These are phyloP conservation scores for Sherardia arvensis DNA, from an alignment of 257 asterid genomes.

Conservation along the genomic window DNA sequence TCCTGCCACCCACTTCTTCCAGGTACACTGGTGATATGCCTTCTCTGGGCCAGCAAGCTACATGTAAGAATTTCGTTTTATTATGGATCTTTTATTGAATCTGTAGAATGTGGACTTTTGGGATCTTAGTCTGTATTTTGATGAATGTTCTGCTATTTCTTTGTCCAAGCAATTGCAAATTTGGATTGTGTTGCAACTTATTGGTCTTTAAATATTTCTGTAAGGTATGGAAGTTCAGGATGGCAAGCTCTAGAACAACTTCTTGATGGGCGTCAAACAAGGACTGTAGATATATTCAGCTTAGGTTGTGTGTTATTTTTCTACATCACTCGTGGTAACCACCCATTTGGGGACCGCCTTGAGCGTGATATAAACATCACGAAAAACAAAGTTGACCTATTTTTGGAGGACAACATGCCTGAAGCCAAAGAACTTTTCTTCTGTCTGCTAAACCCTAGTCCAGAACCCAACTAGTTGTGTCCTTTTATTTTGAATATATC, in stretches of 20 bases:
- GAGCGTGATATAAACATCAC: conserved; percentile 84
- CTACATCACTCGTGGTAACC: conserved; percentile 85
- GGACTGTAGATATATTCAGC: conserved; percentile 85
- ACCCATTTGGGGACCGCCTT: conserved; percentile 77
- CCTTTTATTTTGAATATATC: no score
- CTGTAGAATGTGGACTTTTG: not conserved
- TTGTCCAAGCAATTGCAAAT: not conserved
- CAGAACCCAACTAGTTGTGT: no score
- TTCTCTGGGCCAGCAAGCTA: conserved; percentile 68
- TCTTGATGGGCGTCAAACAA: conserved; percentile 87
- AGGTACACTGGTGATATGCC: conserved; percentile 74
- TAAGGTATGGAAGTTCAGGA: conserved; percentile 94
- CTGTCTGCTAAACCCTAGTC: conserved; percentile 48
- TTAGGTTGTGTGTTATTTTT: conserved; percentile 79
- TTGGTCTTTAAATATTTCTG: conserved; percentile 6
- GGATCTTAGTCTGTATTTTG: not conserved
- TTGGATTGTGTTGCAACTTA: not conserved
- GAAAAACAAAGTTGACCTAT: conserved; percentile 63
- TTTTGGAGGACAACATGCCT: conserved; percentile 72
- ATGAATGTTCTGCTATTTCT: not conserved
- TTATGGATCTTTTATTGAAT: not conserved
- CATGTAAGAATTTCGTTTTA: conserved; percentile 42
- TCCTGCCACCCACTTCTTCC: no score
- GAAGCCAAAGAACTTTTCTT: conserved; percentile 78
- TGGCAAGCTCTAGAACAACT: conserved; percentile 99